phyloP scores from a whole-genome alignment of 805 yeast species.

The Grigorovia transvaalensis region DNA sequence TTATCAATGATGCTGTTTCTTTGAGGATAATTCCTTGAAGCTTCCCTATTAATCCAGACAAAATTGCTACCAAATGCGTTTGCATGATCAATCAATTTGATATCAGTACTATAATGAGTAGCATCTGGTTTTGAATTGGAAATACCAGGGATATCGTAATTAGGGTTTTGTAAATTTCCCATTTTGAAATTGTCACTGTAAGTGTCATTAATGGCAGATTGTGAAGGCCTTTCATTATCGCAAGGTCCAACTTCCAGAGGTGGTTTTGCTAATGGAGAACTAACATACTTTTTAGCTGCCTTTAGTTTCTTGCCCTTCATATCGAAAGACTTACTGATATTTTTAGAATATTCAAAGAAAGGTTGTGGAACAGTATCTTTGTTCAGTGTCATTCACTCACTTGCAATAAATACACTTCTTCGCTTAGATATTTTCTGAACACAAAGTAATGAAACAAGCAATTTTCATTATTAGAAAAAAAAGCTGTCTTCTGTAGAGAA shows the following conservation, averaged over 20 bases:
- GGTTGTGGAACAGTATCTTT: neutral
- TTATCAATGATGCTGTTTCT: neutral
- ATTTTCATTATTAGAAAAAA: no score
- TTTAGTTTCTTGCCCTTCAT: neutral
- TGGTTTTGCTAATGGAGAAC: neutral
- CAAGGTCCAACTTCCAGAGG: neutral
- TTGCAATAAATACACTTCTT: neutral
- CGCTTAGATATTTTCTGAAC: neutral
- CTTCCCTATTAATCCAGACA: neutral
- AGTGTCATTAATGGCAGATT: neutral
- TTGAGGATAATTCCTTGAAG: neutral
- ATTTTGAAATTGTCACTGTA: neutral
- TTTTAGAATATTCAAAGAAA: neutral
- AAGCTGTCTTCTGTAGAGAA: neutral
- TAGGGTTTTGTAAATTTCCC: neutral
- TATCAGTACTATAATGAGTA: neutral
- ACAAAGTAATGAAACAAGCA: no score
- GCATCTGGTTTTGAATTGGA: neutral
- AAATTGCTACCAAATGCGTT: no score
- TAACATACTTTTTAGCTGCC: neutral
- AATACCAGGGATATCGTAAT: neutral
- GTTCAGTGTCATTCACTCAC: neutral
- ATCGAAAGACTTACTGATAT: neutral
- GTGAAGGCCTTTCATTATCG: neutral
- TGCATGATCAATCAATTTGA: neutral